These are phyloP conservation scores for Claviceps fusiformis DNA, from an alignment of 2,329 filamentous ascomycete species.

Conservation along the genomic window DNA sequence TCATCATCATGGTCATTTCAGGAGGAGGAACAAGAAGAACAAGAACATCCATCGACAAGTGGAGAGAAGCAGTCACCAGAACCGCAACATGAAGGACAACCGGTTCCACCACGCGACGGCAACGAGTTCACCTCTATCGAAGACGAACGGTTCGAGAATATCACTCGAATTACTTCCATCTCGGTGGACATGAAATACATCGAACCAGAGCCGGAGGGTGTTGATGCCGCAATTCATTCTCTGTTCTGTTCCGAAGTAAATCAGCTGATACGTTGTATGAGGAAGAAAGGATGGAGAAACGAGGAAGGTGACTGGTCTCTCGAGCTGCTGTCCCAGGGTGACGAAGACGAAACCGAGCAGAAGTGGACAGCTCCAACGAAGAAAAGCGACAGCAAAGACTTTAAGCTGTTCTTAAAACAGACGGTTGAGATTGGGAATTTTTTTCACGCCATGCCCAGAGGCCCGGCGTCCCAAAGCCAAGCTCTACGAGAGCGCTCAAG, in stretches of 20 bases:
- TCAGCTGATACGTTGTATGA: background rate
- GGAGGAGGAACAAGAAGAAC: background rate
- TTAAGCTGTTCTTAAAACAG: background rate
- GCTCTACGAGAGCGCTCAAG: background rate
- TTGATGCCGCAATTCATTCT: background rate
- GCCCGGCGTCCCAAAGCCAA: background rate
- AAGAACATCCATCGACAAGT: background rate
- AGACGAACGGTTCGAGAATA: background rate
- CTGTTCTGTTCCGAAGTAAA: background rate
- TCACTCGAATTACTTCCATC: background rate
- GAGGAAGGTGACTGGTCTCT: conserved; percentile 1
- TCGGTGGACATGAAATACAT: conserved; percentile 2
- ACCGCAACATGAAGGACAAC: background rate
- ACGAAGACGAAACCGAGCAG: background rate
- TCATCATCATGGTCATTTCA: background rate
- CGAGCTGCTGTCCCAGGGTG: background rate
- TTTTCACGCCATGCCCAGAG: background rate
- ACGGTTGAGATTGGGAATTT: background rate
- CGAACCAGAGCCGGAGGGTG: conserved; percentile 1
- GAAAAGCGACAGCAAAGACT: background rate
- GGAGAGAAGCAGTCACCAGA: background rate
- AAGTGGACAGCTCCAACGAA: background rate
- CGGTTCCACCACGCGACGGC: no score
- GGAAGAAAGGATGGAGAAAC: conserved; percentile 1
- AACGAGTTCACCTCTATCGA: background rate